These are phyloP conservation scores for Pseudozyma hubeiensis DNA, from an alignment of 1,284 basidiomycete genomes.

Conservation along the genomic window DNA sequence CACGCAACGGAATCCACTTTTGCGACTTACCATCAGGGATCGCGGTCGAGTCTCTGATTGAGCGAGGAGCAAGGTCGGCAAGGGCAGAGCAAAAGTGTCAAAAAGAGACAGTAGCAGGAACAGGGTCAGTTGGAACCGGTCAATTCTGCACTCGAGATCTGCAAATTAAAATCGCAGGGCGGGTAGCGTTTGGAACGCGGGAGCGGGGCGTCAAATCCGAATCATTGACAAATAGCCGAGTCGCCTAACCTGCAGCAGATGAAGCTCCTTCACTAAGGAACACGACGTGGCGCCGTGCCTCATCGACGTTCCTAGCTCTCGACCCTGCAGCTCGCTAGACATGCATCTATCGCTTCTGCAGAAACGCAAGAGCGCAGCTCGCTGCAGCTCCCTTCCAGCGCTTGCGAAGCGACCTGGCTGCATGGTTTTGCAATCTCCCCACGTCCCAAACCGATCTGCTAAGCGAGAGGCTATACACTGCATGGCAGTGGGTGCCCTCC, in stretches of 20 bases:
- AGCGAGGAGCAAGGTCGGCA: neutral
- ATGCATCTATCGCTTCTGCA: no score
- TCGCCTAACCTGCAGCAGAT: neutral
- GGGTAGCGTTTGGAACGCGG: neutral
- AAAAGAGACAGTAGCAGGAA: no score
- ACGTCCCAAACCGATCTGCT: conserved; percentile 6
- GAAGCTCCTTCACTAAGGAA: neutral
- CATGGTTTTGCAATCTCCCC: conserved; percentile 8
- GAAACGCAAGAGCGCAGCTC: no score
- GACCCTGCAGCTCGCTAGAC: no score
- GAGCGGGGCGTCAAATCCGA: conserved; percentile 3
- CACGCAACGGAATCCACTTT: neutral
- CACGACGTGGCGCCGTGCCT: no score
- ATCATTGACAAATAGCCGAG: conserved; percentile 2
- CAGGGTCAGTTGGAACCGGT: conserved; percentile 5
- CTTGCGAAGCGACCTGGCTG: neutral
- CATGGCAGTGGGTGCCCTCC: neutral
- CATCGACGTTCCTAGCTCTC: no score
- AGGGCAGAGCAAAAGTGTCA: no score
- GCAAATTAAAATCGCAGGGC: no score
- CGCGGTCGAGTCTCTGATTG: conserved; percentile 19
- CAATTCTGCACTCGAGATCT: no score
- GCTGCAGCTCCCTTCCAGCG: neutral
- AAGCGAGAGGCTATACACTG: neutral
- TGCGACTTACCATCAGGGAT: conserved; percentile 33